These are phyloP conservation scores for Poronia punctata DNA, from an alignment of 495 filamentous ascomycete species.

Conservation along the genomic window DNA sequence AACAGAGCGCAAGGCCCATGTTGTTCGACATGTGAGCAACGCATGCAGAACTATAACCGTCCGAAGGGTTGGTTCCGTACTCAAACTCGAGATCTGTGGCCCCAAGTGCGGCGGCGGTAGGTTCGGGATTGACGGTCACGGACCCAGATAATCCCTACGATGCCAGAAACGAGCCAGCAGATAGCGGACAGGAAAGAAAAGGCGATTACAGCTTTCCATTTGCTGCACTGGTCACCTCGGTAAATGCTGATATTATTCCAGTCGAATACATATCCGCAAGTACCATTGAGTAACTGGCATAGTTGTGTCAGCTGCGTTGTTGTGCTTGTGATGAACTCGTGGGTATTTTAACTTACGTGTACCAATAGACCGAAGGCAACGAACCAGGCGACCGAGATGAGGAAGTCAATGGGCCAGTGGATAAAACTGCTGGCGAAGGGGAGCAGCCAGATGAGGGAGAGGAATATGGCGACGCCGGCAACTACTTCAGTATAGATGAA, in stretches of 20 bases:
- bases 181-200: slow-evolving; percentile 63
- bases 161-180: slow-evolving; percentile 55
- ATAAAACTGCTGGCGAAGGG: slow-evolving; percentile 38
- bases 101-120: slow-evolving; percentile 34
- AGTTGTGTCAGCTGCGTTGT: slow-evolving; percentile 2
- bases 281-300: slow-evolving; percentile 27
- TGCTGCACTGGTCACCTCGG: slow-evolving; percentile 52
- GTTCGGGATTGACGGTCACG: slow-evolving; percentile 22
- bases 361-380: slow-evolving; percentile 58
- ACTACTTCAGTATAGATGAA: slow-evolving; percentile 45
- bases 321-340: background rate
- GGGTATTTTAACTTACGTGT: slow-evolving; percentile 30
- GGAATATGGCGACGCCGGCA: slow-evolving; percentile 38
- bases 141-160: slow-evolving; percentile 45
- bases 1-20: too few relatives aligned
- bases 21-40: too few relatives aligned
- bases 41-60: too few relatives aligned
- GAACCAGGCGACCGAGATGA: slow-evolving; percentile 58
- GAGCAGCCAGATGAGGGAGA: slow-evolving; percentile 42
- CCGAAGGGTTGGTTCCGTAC: too few relatives aligned
- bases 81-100: slow-evolving; percentile 36
- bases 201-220: slow-evolving; percentile 61
- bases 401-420: slow-evolving; percentile 47
- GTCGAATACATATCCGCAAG: slow-evolving; percentile 72
- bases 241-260: slow-evolving; percentile 82